Evolutionary conservation across 768 basidiomycete genomes (phyloP).

Genomic region (Lactifluus rugatus): DNA sequence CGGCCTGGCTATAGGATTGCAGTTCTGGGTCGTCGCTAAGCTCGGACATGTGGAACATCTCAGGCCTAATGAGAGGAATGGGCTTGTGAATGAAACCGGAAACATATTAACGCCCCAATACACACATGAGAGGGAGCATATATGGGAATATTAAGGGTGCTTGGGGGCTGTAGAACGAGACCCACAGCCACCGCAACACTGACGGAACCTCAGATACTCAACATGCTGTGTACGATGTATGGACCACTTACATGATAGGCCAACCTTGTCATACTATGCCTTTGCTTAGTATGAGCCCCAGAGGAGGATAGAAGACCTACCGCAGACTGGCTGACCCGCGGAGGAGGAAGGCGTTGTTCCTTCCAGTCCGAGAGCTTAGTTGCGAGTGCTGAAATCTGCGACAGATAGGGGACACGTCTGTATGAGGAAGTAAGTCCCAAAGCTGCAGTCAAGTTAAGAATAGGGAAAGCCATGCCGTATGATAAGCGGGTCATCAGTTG

Average conservation of each 20-base stretch:
- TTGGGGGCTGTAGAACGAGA: constrained; percentile 62
- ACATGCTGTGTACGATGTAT: neutral
- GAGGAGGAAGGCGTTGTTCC: constrained; percentile 70
- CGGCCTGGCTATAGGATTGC: constrained; percentile 69
- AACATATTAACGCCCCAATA: constrained; percentile 18
- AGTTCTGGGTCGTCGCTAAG: constrained; percentile 78
- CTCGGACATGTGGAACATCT: constrained; percentile 84
- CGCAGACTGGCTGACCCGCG: constrained; percentile 75
- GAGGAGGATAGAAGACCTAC: constrained; percentile 27
- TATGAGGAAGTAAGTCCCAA: neutral
- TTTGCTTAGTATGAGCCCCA: constrained; percentile 2
- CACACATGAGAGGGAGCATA: constrained; percentile 66
- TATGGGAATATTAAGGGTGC: constrained; percentile 73
- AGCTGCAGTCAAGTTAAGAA: neutral
- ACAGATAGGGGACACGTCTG: constrained; percentile 48
- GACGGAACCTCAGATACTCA: constrained; percentile 14
- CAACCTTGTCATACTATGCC: constrained; percentile 75
- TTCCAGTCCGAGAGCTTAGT: constrained; percentile 58
- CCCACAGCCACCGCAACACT: constrained; percentile 78
- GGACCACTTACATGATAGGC: constrained; percentile 56
- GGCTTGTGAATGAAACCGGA: constrained; percentile 2
- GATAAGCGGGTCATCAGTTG: constrained; percentile 15
- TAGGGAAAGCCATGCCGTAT: constrained; percentile 10
- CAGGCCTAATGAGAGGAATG: constrained; percentile 45
- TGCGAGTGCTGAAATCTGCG: constrained; percentile 47